Evolutionary conservation across 306 rosid species (phyloP), one percentile per base, ranked within the genome.

Genomic region (Purshia tridentata): DNA sequence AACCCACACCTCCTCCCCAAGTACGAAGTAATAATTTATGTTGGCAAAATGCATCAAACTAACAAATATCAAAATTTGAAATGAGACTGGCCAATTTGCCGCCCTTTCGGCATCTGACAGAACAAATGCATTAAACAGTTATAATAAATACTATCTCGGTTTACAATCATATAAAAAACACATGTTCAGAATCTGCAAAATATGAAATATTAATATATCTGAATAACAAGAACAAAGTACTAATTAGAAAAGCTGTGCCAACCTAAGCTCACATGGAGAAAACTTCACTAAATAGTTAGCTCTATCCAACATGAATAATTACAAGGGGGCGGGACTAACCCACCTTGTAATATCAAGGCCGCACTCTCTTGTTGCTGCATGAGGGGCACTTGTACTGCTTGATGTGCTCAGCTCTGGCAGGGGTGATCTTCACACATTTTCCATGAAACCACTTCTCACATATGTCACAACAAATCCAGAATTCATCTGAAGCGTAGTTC

Each of bases 371-470:
- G 75, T 80, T 84, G 80, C 86, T 86, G 87, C 93, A 88, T 19
- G 82, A 77, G 48, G 93, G 93, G 83, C 93, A 88, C 85, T 82
- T 88, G 75, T 88, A 86, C 44, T 78, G 88, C 86, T 88, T 86
- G 75, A 88, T 84, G 75, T 86, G 90, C 82, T 88, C 83, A 8
- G 93, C 93, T 70, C 84, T 74, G 13, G 88, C 87, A 14, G 90
- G 87, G 72, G 93, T 88, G 66, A 86, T 88, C 82, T 84, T 84
- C 77, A 88, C 93, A 13, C 90, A 86, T 67, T 84, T 86, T 6
- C 93, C 88, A 63, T 88, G 93, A 65, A 83, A 88, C 90, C 92
- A 88, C 76, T 78, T 84, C 81, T 85, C 90, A 49, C 91, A 85
- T 11, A 81, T 54, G 77, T 85, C 87, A 5, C 91, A 87, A 65